phyloP scores from a whole-genome alignment of 306 rosid species.

The Glycine tomentella region DNA sequence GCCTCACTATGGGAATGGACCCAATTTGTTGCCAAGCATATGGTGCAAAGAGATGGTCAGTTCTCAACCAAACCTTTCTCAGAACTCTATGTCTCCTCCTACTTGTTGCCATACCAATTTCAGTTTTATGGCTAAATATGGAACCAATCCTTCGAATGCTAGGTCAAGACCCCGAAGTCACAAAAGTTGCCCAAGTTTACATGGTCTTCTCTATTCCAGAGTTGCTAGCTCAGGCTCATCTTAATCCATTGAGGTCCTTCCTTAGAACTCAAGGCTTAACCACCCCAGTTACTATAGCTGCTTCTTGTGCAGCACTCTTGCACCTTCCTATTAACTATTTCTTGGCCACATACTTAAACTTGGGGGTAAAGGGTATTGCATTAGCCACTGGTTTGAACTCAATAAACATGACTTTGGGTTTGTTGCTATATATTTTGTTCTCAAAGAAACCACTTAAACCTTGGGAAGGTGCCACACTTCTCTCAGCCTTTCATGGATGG shows the following conservation, averaged over 20 bases:
- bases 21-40: slow-evolving; percentile 96
- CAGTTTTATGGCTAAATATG: slow-evolving; percentile 75
- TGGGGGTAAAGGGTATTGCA: slow-evolving; percentile 85
- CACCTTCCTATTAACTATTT: slow-evolving; percentile 81
- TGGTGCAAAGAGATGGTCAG: slow-evolving; percentile 78
- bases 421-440: slow-evolving; percentile 62
- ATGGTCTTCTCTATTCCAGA: slow-evolving; percentile 84
- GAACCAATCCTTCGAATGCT: slow-evolving; percentile 67
- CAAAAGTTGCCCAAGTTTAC: slow-evolving; percentile 73
- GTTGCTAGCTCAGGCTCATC: slow-evolving; percentile 77
- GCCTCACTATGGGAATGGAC: slow-evolving; percentile 89
- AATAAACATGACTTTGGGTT: slow-evolving; percentile 60
- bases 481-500: slow-evolving; percentile 70
- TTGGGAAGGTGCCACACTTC: slow-evolving; percentile 67
- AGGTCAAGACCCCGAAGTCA: slow-evolving; percentile 86
- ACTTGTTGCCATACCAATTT: slow-evolving; percentile 73
- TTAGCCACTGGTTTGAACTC: slow-evolving; percentile 82
- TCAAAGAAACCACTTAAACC: slow-evolving; percentile 79
- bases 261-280: slow-evolving; percentile 84
- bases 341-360: slow-evolving; percentile 57
- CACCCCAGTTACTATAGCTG: slow-evolving; percentile 69
- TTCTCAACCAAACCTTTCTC: slow-evolving; percentile 72
- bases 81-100: slow-evolving; percentile 77
- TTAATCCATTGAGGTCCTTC: slow-evolving; percentile 69
- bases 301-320: slow-evolving; percentile 65